Base-by-base conservation (phyloP, 768 basidiomycete species). In the Tricholoma hemisulphureum region DNA sequence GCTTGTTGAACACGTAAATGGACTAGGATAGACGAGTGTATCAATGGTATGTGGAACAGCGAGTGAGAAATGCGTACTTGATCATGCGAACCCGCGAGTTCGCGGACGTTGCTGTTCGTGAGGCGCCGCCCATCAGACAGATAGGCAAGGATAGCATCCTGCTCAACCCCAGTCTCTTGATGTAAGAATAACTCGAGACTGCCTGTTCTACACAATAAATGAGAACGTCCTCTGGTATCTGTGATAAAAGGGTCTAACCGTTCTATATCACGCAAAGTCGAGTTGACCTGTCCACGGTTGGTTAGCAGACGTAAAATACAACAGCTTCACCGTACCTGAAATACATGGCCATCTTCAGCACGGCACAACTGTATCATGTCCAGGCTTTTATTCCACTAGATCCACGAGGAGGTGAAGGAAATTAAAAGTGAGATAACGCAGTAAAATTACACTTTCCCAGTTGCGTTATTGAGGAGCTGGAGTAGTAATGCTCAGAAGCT, bases 1-100 rank as follows among this genome's bases (percentile, higher is more conserved):
- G 77, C 65, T 91, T 91, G 73, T 93, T 93, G 73, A 90, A 94
- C 5, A 93, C 88, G 65, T 83, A 93, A 59, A 94, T 87, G 6
- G 84, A 79, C 91, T 76, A 53, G 55, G 46, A 31, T 21, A 57
- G 49, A 37, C 14, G 23, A 13, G 52, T 9, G 2, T 28, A 49
- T 62, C 14, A 58, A 48, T 45, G 20, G 43, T 31, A 56, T 20
- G 37, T 28, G 43, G 23, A 29, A 23, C 6, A 14, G 43, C 39
- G 23, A 24, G 32, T 49, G 31, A 28, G 4, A 24, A 21, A 6
- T 29, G 23, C 61, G 14, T 6, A 90, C 91, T 80, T 92, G 89
- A 71, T 89, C 88, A 65, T 86, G 83, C 20, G 83, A 76, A 50
- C 87, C 87, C 32, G 84, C 88, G 35, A 94, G 73, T 63, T 94